Percentiles rank a stretch among this genome's conserved stretches.
phyloP scores from a whole-genome alignment of 2,329 filamentous ascomycete genomes.

The Talaromyces atroroseus region DNA sequence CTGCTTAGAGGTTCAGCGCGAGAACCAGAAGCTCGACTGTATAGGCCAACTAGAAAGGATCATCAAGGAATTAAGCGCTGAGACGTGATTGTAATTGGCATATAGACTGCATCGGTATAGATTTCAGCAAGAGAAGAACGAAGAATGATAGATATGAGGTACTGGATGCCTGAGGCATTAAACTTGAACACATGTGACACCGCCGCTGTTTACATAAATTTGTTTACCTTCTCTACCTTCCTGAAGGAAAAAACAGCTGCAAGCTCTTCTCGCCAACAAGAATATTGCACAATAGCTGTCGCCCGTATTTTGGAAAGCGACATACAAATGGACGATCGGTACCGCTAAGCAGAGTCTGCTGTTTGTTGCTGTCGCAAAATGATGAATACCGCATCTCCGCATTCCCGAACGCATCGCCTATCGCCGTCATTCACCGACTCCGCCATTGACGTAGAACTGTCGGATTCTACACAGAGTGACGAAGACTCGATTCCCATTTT shows the following conservation, averaged over 20 bases:
- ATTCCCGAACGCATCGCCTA: constrained; percentile 14
- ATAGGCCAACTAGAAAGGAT: neutral
- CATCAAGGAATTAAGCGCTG: neutral
- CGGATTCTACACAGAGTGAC: neutral
- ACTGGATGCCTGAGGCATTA: neutral
- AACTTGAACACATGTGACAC: neutral
- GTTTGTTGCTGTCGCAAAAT: neutral
- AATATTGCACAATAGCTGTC: neutral
- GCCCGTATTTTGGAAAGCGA: neutral
- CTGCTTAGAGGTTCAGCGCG: neutral
- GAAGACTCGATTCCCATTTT: neutral
- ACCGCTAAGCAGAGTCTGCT: neutral
- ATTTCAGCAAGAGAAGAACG: neutral
- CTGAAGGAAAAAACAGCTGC: neutral
- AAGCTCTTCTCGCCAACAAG: neutral
- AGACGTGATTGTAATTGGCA: neutral
- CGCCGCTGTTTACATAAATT: no score
- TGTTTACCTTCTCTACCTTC: no score
- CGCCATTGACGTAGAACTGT: constrained; percentile 21
- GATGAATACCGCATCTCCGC: constrained; percentile 3
- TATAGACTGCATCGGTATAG: neutral
- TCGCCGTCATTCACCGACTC: constrained; percentile 21
- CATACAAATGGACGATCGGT: neutral
- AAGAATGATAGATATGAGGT: neutral
- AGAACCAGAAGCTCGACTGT: neutral